A percentile compares a stretch with the other conserved stretches of the same genome.
These are phyloP conservation scores for Colletotrichum viniferum DNA, from an alignment of 2,329 filamentous ascomycete genomes.

Conservation along the genomic window DNA sequence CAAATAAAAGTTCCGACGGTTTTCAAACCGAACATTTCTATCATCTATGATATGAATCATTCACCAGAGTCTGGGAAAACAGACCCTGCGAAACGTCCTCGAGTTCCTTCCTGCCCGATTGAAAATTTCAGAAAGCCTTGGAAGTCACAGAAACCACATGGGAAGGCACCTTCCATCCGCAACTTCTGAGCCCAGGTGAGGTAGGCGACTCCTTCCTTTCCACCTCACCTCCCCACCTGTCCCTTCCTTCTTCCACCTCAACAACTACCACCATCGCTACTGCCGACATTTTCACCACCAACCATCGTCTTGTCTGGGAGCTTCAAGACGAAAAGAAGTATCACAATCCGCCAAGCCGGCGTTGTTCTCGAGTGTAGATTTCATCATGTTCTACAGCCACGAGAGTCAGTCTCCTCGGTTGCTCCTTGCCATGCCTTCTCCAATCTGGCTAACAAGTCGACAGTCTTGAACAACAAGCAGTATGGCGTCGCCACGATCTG, in stretches of 20 bases:
- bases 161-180: not conserved
- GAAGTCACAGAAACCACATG: not conserved
- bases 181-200: not conserved
- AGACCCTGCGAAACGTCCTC: rapidly evolving
- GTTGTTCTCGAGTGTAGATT: not conserved
- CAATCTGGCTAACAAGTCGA: constrained; percentile 26
- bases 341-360: not conserved
- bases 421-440: not conserved
- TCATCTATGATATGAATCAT: not conserved
- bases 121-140: not conserved
- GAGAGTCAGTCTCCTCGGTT: constrained; percentile 69
- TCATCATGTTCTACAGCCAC: constrained; percentile 90
- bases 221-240: not conserved
- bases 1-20: not conserved
- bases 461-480: constrained; percentile 81
- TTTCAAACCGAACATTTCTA: not conserved
- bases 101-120: not conserved
- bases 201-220: not conserved
- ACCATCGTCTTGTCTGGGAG: not conserved
- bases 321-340: not conserved
- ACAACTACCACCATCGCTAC: not conserved
- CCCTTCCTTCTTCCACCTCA: not conserved
- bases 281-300: not conserved
- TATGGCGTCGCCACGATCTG: constrained; percentile 96
- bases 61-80: not conserved